Evolutionary conservation across 257 asterid species (phyloP), one percentile per base, ranked within the genome.

Genomic region (Agastache rugosa): DNA sequence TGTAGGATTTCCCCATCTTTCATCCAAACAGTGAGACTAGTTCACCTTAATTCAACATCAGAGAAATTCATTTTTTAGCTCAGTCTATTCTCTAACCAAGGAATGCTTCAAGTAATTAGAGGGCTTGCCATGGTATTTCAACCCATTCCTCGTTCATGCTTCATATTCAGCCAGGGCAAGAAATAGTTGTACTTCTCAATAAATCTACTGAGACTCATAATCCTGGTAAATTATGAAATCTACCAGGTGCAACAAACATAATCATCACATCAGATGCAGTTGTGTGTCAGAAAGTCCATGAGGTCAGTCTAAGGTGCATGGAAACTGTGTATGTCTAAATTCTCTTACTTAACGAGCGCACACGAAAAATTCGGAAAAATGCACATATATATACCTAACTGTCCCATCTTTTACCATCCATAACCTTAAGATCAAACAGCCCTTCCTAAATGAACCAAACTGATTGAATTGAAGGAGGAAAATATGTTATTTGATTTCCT

Each of bases 11-110:
- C 8, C 42, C 67, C 17, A 56, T 16, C 23, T 61, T 61, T n/a
- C 15, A n/a, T 61, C 23, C 8, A 34, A 53, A 58, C 11, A 11
- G 20, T 58, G 39, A 11, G 66, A 31, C 6, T 27, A 31, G 6
- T 31, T 31, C 19, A 60, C 23, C 42, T 60, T 31, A 31, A 59
- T 59, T 59, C 65, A 59, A n/a, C 44, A 60, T n/a, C 23, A 58
- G n/a, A 58, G 17, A 58, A 58, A 23, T 12, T 6, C 8, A 23
- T 23, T 25, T 25, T 22, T 58, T 11, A 22, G 63, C 6, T 23
- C 17, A 1, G 39, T n/a, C 39, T 58, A 5, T 58, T 58, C n/a
- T 55, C 35, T 35, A 58, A 11, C 16, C 0, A 29, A 34, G 3
- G 15, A 15, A 60, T 37, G 11, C 37, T 31, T 31, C 9, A 55